Conservation (phyloP, 2,329 filamentous ascomycete species). For the Cladosporium sp. region DNA sequence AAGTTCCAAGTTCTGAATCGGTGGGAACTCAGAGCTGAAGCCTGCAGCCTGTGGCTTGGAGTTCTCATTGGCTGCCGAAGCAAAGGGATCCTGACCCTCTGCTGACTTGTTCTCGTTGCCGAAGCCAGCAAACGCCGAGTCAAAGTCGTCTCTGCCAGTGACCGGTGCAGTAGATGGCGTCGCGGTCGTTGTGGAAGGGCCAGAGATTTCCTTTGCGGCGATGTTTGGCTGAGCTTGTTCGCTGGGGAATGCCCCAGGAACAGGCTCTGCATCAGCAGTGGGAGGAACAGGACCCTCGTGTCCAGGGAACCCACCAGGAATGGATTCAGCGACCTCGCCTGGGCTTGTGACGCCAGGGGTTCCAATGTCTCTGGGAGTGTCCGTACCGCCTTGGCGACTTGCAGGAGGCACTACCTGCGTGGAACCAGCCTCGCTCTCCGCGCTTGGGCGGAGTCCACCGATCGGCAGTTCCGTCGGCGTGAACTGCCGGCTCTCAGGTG, state of each 20-base stretch:
- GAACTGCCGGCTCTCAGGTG: conserved; percentile 70
- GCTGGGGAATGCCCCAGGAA: conserved; percentile 10
- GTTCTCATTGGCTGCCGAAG: conserved; percentile 36
- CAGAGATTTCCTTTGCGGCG: conserved; percentile 38
- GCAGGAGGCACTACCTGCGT: conserved; percentile 29
- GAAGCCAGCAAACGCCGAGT: conserved; percentile 78
- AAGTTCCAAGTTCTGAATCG: conserved; percentile 78
- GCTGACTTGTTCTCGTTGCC: conserved; percentile 32
- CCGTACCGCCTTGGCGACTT: conserved; percentile 26
- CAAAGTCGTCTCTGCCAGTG: conserved; percentile 68
- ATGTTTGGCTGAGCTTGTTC: conserved; percentile 7
- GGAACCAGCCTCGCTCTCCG: conserved; percentile 54
- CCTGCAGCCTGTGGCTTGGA: conserved; percentile 38
- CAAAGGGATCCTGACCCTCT: conserved; percentile 25
- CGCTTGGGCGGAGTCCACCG: conserved; percentile 48
- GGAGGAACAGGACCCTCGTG: not conserved
- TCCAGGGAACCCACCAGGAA: conserved; percentile 47
- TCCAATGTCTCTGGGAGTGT: conserved; percentile 21
- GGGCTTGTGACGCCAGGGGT: conserved; percentile 4
- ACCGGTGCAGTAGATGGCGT: conserved; percentile 27
- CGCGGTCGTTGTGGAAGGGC: conserved; percentile 43
- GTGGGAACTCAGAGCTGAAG: conserved; percentile 68
- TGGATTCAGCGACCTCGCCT: conserved; percentile 23
- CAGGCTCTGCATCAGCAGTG: not conserved
- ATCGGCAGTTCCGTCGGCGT: conserved; percentile 73